Base-by-base conservation (phyloP, 352 stramenopile genomes). In the Phytopythium montanum region DNA sequence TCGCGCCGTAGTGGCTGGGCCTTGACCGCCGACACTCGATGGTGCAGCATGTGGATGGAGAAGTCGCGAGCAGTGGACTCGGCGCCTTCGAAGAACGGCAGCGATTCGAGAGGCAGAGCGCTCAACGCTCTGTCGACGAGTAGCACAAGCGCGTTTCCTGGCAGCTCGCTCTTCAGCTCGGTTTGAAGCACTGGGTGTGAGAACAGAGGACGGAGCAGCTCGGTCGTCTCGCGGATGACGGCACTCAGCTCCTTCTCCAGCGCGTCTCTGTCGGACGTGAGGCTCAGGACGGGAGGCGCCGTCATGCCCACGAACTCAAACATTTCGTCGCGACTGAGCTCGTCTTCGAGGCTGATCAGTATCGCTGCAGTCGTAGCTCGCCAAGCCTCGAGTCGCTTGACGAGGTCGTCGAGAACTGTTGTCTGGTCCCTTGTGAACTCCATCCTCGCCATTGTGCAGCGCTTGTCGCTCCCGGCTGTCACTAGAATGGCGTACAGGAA, bases 1-100 rank as follows among this genome's bases (percentile, higher is more conserved):
- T 81, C 79, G 28, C 75, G 71, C 46, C 72, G 70, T 55, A 88
- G 56, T 5, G 75, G 70, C 45, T 83, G 71, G n/a, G 70, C 67
- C 60, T 87, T 89, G 34, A 82, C 60, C 18, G 69, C 62, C 26
- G 70, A 56, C 9, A 88, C 50, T 0, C 85, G 67, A 25, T 87
- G 76, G 36, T 82, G 65, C 5, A 91, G 59, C 41, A 91, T 72
- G 44, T 94, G 82, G 53, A 92, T 72, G 4, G 82, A 91, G 46
- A 92, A 80, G 18, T 94, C 85, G 1, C 82, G 75, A 4, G 76
- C 62, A 23, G 90, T 84, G 0, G 68, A 73, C 14, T 88, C 79
- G 0, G 71, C 76, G 13, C 72, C 63, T 14, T 79, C 70, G 3
- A 89, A 54, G 13, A 59, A 61, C 4, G 75, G 65, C 10, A 91